Conservation (phyloP, 108 stramenopile species). For the Aurantiochytrium sp. region DNA sequence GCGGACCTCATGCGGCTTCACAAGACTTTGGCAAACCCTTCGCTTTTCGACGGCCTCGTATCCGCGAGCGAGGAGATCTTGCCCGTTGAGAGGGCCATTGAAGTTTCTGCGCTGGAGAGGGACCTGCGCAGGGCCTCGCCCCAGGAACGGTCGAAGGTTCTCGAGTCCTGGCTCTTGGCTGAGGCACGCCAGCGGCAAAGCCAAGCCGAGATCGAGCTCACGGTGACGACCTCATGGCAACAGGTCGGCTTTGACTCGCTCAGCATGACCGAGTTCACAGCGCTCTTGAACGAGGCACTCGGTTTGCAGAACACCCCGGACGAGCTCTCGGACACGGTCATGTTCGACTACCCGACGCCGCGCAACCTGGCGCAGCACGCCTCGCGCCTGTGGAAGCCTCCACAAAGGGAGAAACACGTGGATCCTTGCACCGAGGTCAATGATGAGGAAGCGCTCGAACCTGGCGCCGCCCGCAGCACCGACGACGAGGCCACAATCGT, state of each 20-base stretch:
- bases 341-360: conserved; percentile 37
- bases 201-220: background rate
- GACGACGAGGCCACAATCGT: too few relatives aligned
- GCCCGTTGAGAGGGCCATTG: too few relatives aligned
- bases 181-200: background rate
- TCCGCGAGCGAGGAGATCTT: too few relatives aligned
- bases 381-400: background rate
- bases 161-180: background rate
- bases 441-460: too few relatives aligned
- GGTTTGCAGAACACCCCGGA: background rate
- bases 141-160: background rate
- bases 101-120: too few relatives aligned
- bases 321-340: conserved; percentile 20
- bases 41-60: background rate
- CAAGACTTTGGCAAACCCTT: background rate
- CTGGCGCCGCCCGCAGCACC: too few relatives aligned
- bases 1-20: background rate
- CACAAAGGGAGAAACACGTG: too few relatives aligned
- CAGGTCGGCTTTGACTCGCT: conserved; percentile 38
- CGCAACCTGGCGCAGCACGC: background rate
- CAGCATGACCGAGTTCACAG: conserved; percentile 31
- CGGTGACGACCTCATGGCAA: background rate
- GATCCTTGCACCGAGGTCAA: too few relatives aligned
- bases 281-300: background rate
- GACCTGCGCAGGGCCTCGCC: too few relatives aligned